Percentiles rank a stretch among this genome's conserved stretches.
Evolutionary conservation across 106 monocot species (phyloP).

Genomic region (Narthecium ossifragum): DNA sequence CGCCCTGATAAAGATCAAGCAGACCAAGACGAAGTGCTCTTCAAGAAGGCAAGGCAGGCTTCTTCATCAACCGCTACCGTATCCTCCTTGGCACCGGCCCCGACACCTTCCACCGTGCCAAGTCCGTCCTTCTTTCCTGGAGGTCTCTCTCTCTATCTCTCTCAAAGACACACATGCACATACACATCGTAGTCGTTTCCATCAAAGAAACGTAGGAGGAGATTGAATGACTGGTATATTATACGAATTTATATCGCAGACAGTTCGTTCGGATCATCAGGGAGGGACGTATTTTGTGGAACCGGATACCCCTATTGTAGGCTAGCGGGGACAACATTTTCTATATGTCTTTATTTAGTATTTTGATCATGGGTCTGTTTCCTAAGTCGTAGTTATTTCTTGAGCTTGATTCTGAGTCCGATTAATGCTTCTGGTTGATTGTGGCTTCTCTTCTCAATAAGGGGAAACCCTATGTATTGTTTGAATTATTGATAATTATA

Average conservation of each 20-base stretch:
- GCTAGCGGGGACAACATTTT: conserved; percentile 51
- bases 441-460: too few relatives aligned
- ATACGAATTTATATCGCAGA: too few relatives aligned
- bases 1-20: too few relatives aligned
- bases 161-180: not conserved
- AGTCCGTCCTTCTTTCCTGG: conserved; percentile 72
- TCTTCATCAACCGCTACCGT: conserved; percentile 76
- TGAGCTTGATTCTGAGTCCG: too few relatives aligned
- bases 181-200: not conserved
- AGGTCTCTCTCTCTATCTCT: conserved; percentile 17
- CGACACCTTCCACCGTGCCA: conserved; percentile 62
- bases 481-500: too few relatives aligned
- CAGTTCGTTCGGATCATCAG: conserved; percentile 72
- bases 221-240: not conserved
- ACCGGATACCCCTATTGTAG: conserved; percentile 44
- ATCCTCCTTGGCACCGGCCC: conserved; percentile 74
- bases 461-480: too few relatives aligned
- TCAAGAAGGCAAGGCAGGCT: conserved; percentile 44
- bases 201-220: too few relatives aligned
- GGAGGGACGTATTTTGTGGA: conserved; percentile 74
- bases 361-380: too few relatives aligned
- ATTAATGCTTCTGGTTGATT: too few relatives aligned
- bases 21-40: conserved; percentile 23
- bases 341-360: too few relatives aligned
- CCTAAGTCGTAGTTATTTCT: too few relatives aligned